Percentiles rank a stretch among this genome's conserved stretches.
These are phyloP conservation scores for Jaltomata sinuosa DNA, from an alignment of 257 asterid species.

Conservation along the genomic window DNA sequence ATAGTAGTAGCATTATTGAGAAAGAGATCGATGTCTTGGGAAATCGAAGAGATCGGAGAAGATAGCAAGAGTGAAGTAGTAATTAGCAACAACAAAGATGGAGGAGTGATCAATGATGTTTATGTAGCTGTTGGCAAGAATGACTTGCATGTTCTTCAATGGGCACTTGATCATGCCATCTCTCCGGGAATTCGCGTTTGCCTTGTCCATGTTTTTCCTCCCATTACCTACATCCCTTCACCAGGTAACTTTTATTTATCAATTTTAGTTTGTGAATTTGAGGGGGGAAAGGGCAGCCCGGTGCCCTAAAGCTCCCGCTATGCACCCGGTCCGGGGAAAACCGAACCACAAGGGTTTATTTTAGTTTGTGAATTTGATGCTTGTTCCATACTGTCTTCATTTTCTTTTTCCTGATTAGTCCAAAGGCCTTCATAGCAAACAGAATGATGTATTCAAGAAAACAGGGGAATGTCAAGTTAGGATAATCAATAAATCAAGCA, in stretches of 20 bases:
- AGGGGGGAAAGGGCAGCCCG: too few relatives aligned
- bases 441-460: background rate
- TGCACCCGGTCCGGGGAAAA: too few relatives aligned
- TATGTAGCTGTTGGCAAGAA: conserved; percentile 74
- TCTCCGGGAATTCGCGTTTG: conserved; percentile 48
- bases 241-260: conserved; percentile 35
- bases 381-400: background rate
- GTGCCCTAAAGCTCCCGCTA: too few relatives aligned
- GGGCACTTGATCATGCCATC: conserved; percentile 61
- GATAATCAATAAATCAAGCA: background rate
- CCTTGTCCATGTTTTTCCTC: conserved; percentile 63
- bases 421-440: background rate
- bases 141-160: conserved; percentile 59
- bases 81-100: background rate
- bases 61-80: conserved; percentile 34
- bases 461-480: background rate
- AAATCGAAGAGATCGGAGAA: conserved; percentile 63
- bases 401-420: background rate
- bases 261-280: background rate
- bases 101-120: conserved; percentile 25
- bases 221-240: conserved; percentile 52
- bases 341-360: too few relatives aligned
- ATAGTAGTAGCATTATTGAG: background rate
- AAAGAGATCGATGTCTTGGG: conserved; percentile 42
- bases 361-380: background rate